Base-by-base conservation (phyloP, 345 rosid genomes). In the Populus davidiana region DNA sequence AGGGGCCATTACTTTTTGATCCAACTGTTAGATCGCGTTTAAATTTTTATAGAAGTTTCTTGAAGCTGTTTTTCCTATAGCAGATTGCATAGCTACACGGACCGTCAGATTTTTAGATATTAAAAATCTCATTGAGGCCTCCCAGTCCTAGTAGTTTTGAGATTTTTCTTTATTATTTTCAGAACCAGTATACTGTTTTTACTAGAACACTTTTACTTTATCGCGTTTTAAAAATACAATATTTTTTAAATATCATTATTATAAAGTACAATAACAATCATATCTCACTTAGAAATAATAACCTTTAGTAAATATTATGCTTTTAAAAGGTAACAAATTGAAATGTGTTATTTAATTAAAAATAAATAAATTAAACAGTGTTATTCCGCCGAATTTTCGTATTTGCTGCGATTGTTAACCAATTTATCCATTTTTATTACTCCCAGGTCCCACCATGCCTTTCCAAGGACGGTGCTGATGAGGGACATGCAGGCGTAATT, bases 101-200 rank as follows among this genome's bases (percentile, higher is more conserved):
- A 33, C 5, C 1, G 5, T 33, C 0, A 1, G 0, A 0, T 33
- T 0, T 33, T 33, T 33, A 33, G 0, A 3, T 33, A 33, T 33
- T 33, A 33, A 33, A 33, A 33, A 4, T 33, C 36, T 33, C 1
- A 1, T 0, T 4, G 0, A 33, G 0, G 0, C 36, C 0, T 0
- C 5, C 5, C 0, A 4, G 1, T 33, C 0, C 4, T 33, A 0
- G 0, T 0, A 33, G 0, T 4, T 33, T 33, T 33, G 0, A 4
- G 5, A 33, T 3, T 33, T 33, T 3, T 33, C 2, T 4, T 0
- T 0, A 33, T 33, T 33, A 4, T 33, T 33, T 33, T 33, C 5
- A 33, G 1, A 0, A 33, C 0, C 5, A 0, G 0, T 33, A 0
- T 0, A 4, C 5, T 0, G 1, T 0, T 33, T 33, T 33, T 0